These are phyloP conservation scores for Colletotrichum aenigma DNA, from an alignment of 2,329 filamentous ascomycete genomes.

Conservation along the genomic window DNA sequence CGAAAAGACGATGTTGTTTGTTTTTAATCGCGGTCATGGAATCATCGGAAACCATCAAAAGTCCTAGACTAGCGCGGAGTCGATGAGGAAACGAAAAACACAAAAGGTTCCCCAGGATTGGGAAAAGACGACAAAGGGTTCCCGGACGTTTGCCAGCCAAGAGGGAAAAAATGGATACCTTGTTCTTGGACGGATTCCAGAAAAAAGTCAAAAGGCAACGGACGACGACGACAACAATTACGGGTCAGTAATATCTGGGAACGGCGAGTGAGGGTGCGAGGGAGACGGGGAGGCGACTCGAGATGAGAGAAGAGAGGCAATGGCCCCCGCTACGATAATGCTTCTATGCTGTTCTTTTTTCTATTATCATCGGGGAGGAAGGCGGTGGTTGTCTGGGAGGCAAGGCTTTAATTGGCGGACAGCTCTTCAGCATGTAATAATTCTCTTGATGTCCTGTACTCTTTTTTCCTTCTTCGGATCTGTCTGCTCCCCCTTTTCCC, in stretches of 20 bases:
- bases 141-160: background rate
- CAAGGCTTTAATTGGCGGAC: conserved; percentile 29
- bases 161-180: background rate
- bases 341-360: conserved; percentile 21
- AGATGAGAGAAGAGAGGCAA: conserved; percentile 7
- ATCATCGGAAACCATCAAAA: conserved; percentile 8
- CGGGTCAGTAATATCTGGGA: conserved; percentile 6
- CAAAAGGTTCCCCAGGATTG: background rate
- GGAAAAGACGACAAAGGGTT: background rate
- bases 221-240: background rate
- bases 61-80: conserved; percentile 17
- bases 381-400: conserved; percentile 30
- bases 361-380: conserved; percentile 15
- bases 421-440: conserved; percentile 55
- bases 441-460: conserved; percentile 45
- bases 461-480: conserved; percentile 30
- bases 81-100: conserved; percentile 6
- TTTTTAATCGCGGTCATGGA: conserved; percentile 2
- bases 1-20: background rate
- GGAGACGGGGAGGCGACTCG: background rate
- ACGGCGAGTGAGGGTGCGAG: background rate
- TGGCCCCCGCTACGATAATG: conserved; percentile 23
- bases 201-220: background rate
- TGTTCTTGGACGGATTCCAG: background rate
- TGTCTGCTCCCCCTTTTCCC: conserved; percentile 22